Evolutionary conservation across 2,329 filamentous ascomycete genomes (phyloP), one percentile per base, ranked within the genome.

Genomic region (Penicillium capsulatum): DNA sequence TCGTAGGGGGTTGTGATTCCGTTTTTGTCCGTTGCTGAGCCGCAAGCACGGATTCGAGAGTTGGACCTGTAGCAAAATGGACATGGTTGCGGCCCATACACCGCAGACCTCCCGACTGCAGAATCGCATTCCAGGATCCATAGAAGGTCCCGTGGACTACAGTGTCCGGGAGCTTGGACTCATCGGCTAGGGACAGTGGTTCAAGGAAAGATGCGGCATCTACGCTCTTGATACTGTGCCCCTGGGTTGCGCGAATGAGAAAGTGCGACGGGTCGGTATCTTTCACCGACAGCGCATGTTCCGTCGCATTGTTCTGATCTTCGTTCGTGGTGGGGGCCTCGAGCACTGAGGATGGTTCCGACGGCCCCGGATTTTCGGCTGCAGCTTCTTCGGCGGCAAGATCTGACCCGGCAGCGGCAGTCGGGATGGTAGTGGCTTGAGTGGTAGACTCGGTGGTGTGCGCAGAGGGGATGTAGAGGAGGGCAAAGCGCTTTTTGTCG

Each of bases 201-300:
- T 73, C 75, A 3, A 95, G 77, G 2, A 94, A 75, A 0, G 76
- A 76, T 32, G 83, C 79, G n/a, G 80, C 80, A 17, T 86, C 83
- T 24, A 83, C 54, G 5, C 81, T 69, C 57, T 81, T 80, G 59
- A 98, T 86, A 55, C 80, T 88, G 71, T 97, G 92, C 38, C 92
- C 92, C 69, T 97, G 92, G 59, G 94, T 95, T 17, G 92, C 92
- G 57, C 92, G 88, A 67, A 98, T 96, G 20, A 94, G 74, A 71
- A 83, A 96, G 63, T 84, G 74, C 0, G 74, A 64, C 0, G 86
- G 75, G 34, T 84, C 71, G 7, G 63, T 45, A 32, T 66, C 61
- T 17, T 57, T 50, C 3, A 60, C 57, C n/a, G 63, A 51, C 10
- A 68, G 51, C n/a, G 65, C 61, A 26, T 62, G 55, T 14, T 55